Evolutionary conservation across 306 rosid genomes (phyloP), one percentile per base, ranked within the genome.

Genomic region (Parietaria judaica): DNA sequence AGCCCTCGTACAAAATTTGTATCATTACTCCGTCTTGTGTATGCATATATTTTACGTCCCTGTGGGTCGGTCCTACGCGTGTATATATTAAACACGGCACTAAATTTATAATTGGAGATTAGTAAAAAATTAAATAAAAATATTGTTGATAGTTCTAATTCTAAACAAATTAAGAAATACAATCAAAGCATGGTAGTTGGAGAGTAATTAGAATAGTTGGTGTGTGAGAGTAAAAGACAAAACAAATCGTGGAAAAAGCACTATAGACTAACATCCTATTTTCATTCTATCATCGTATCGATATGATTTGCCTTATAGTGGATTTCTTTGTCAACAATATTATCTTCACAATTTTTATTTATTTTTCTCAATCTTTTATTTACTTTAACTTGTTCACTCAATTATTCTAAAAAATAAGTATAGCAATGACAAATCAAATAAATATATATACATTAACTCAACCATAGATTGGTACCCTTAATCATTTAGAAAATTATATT

Each of bases 191-290:
- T 15, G 47, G 60, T 64, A 16, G 68, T 64, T 51, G 51, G 68
- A 64, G 52, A 37, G 68, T 51, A 64, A 16, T 50, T 51, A 14
- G 37, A 12, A 36, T 35, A 36, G 67, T 36, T 63, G 56, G 67
- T 61, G 65, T 34, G 17, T 45, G 65, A 12, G 48, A 62, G 50
- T 47, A 34, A 62, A 4, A 36, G 49, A 37, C 38, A 52, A 64
- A 37, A 62, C 50, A 11, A 64, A 10, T 14, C 49, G 47, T 50
- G 58, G 36, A 38, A 64, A 37, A 36, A 36, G 35, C 15, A 11
- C 7, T 46, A 37, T 64, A 0, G 0, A 51, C 50, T 43, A 36
- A 8, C 8, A 53, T 36, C 14, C 11, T 38, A 41, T 60, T 59
- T 44, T 34, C 14, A 17, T 15, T 60, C 23, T 4, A 8, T 11